phyloP scores from a whole-genome alignment of 1,139 yeast genomes.

The Sugiyamaella grinbergsii region DNA sequence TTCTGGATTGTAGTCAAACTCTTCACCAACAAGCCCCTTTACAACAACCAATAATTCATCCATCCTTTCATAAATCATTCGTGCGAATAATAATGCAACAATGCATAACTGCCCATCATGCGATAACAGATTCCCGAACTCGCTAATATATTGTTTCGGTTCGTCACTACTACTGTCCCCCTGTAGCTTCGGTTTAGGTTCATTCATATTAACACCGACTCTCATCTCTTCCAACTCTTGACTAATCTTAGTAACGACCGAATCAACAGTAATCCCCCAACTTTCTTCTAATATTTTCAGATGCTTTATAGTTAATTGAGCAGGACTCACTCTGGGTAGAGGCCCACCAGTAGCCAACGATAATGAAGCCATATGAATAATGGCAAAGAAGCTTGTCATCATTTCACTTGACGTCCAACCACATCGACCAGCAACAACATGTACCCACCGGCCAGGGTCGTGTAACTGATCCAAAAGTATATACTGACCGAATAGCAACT shows the following conservation, averaged over 20 bases:
- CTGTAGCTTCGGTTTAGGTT: neutral
- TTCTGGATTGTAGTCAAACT: slow-evolving; percentile 31
- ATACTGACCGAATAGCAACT: slow-evolving; percentile 31
- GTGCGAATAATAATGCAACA: slow-evolving; percentile 33
- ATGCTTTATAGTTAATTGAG: slow-evolving; percentile 33
- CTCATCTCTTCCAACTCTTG: slow-evolving; percentile 18
- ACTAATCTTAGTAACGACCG: slow-evolving; percentile 5
- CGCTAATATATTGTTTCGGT: neutral
- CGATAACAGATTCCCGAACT: slow-evolving; percentile 18
- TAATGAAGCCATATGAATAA: slow-evolving; percentile 36
- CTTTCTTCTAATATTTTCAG: slow-evolving; percentile 24
- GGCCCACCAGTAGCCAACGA: slow-evolving; percentile 35
- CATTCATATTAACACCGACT: slow-evolving; percentile 11
- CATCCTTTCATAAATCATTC: slow-evolving; percentile 35
- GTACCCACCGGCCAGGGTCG: slow-evolving; percentile 28
- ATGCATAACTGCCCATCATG: slow-evolving; percentile 33
- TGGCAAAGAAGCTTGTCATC: slow-evolving; percentile 36
- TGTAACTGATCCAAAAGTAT: slow-evolving; percentile 30
- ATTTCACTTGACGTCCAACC: slow-evolving; percentile 37
- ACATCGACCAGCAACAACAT: slow-evolving; percentile 25
- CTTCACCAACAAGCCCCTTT: slow-evolving; percentile 40
- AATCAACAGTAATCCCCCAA: slow-evolving; percentile 24
- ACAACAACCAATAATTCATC: slow-evolving; percentile 35
- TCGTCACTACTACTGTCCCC: neutral
- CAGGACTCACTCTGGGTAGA: slow-evolving; percentile 38